Percentiles rank a stretch among this genome's conserved stretches.
phyloP scores from a whole-genome alignment of 2,329 filamentous ascomycete species.

The Celoporthe dispersa region DNA sequence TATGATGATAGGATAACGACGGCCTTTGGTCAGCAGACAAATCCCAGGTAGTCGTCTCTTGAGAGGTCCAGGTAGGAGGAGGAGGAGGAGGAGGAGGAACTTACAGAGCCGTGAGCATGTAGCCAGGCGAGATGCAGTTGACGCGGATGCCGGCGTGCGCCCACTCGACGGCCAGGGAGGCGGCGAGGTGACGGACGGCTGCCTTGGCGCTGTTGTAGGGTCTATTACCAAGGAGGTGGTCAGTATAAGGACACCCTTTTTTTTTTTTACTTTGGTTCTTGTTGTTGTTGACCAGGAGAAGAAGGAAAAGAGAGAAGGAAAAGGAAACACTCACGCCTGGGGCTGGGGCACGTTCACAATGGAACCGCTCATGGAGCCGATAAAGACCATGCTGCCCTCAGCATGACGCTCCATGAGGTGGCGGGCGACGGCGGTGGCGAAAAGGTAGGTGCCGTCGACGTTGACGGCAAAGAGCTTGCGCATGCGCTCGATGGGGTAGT shows the following conservation, averaged over 20 bases:
- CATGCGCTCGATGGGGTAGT: constrained; percentile 88
- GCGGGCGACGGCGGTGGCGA: constrained; percentile 81
- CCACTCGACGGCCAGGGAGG: constrained; percentile 93
- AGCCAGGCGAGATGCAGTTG: constrained; percentile 93
- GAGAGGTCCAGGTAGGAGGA: not conserved
- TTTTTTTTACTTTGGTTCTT: too few relatives aligned
- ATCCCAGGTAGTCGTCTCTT: not conserved
- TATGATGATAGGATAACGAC: constrained; percentile 41
- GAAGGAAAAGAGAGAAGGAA: not conserved
- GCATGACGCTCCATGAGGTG: constrained; percentile 84
- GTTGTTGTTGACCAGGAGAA: not conserved
- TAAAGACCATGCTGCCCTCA: constrained; percentile 87
- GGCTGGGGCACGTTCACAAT: constrained; percentile 97
- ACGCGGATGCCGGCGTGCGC: constrained; percentile 85
- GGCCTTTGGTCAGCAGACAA: not conserved
- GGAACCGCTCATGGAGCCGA: constrained; percentile 90
- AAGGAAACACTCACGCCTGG: constrained; percentile 62
- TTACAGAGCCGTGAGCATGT: constrained; percentile 94
- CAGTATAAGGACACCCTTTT: not conserved
- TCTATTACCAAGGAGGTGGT: constrained; percentile 36
- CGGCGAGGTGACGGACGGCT: constrained; percentile 84
- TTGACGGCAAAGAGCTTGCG: constrained; percentile 95
- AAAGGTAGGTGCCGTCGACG: constrained; percentile 89
- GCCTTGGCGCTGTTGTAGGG: constrained; percentile 95
- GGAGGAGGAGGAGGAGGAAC: constrained; percentile 42